Base-by-base conservation (phyloP, 768 basidiomycete genomes). In the Pisolithus albus region DNA sequence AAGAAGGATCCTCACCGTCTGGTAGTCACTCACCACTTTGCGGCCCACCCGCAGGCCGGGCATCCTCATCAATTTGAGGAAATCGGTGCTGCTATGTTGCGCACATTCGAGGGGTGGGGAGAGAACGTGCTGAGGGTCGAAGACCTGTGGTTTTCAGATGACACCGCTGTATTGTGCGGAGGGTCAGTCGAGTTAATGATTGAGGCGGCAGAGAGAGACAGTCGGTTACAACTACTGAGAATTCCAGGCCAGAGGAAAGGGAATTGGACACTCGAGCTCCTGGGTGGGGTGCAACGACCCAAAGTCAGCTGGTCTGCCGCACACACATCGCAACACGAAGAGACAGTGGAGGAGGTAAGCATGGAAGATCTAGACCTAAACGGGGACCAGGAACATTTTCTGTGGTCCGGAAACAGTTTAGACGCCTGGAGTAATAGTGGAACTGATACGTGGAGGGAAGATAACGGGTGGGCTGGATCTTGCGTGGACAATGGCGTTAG, bases 61-160 rank as follows among this genome's bases (percentile, higher is more conserved):
- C 68, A 69, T 24, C 78, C 80, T 1, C 65, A 60, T 9, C 59
- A 75, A 1, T 56, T 74, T 7, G 58, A 66, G 11, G 75, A 76
- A 16, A 83, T 91, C 36, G 77, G 70, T 1, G 66, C 71, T 5
- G 66, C 64, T 10, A 70, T 86, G 19, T 73, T 76, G 61, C 55
- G 63, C 4, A 77, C 71, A 52, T 82, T 90, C 75, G 77, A 82
- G 46, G 69, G 70, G 38, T 76, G 72, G 55, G 67, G 78, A 6
- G 76, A 82, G 52, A 64, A 64, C 1, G 70, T 75, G 52, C 72
- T 82, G 54, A 63, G 76, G 4, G 57, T 73, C 9, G 64, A 66
- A 24, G 72, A 74, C 43, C 59, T 75, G 38, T 78, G 75, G 76
- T 83, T 51, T 72, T 77, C 60, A 69, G 78, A 64, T 3, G 51